Conservation (phyloP, 1,284 basidiomycete species). For the Cutaneotrichosporon sp. region DNA sequence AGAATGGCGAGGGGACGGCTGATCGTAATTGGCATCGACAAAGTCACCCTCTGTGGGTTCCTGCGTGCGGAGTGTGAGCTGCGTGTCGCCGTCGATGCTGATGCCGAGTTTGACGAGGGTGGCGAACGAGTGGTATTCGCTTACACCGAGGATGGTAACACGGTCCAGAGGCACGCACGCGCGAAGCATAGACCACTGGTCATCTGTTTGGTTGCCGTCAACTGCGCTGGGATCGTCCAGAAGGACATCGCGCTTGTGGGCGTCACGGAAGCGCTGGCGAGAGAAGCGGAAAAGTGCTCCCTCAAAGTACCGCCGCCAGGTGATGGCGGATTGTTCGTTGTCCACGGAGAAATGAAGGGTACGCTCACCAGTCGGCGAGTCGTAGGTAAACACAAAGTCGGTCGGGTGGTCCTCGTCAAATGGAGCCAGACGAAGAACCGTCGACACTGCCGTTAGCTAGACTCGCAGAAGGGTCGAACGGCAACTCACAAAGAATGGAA, state of each 20-base stretch:
- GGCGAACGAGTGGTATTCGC: slow-evolving; percentile 47
- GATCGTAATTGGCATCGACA: background rate
- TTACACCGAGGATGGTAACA: slow-evolving; percentile 43
- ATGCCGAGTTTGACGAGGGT: slow-evolving; percentile 40
- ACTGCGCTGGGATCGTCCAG: background rate
- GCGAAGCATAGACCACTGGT: slow-evolving; percentile 51
- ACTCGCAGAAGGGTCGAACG: too few species aligned
- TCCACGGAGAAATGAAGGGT: slow-evolving; percentile 54
- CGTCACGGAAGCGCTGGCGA: slow-evolving; percentile 24
- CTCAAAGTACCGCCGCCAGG: slow-evolving; percentile 58
- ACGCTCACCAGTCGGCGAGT: slow-evolving; percentile 34
- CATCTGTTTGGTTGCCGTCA: background rate
- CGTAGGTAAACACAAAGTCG: slow-evolving; percentile 50
- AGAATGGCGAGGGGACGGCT: too few species aligned
- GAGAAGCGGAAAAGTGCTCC: slow-evolving; percentile 47
- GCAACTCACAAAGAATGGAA: slow-evolving; percentile 56
- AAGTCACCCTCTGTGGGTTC: slow-evolving; percentile 18
- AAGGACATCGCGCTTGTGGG: slow-evolving; percentile 3
- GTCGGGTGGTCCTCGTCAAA: slow-evolving; percentile 52
- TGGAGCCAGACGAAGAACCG: slow-evolving; percentile 50
- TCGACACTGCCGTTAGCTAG: slow-evolving; percentile 21
- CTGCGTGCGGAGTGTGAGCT: slow-evolving; percentile 17
- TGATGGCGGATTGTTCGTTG: slow-evolving; percentile 56
- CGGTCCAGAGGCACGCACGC: slow-evolving; percentile 57
- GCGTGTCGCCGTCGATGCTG: slow-evolving; percentile 13